Evolutionary conservation across 345 rosid species (phyloP).

Genomic region (Citrus australasica): DNA sequence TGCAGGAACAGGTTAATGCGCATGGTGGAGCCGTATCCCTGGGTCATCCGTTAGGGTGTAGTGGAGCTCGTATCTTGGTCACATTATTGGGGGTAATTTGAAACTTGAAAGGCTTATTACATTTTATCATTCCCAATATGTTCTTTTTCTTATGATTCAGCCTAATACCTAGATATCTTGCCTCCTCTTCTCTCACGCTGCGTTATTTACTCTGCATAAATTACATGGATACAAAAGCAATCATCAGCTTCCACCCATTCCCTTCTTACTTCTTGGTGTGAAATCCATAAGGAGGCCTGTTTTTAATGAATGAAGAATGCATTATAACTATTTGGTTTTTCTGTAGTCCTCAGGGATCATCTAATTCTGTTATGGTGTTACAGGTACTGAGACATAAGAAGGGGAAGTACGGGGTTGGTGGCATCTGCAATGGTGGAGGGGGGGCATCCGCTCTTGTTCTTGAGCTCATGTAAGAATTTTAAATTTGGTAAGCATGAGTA

Average conservation of each 20-base stretch:
- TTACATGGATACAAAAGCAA: not conserved
- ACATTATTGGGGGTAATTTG: constrained; percentile 82
- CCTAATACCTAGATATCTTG: not conserved
- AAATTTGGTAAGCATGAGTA: constrained; percentile 18
- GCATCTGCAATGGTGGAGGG: constrained; percentile 97
- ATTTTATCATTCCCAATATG: not conserved
- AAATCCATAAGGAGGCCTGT: not conserved
- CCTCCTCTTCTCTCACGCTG: not conserved
- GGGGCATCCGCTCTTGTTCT: constrained; percentile 89
- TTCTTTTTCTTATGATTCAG: not conserved
- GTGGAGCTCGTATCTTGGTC: constrained; percentile 92
- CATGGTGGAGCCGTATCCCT: constrained; percentile 94
- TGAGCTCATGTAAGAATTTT: constrained; percentile 67
- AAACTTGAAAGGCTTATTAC: constrained; percentile 12
- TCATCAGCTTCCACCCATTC: not conserved
- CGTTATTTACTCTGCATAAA: not conserved
- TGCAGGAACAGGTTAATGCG: constrained; percentile 70
- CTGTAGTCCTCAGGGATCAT: not conserved
- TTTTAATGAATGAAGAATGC: not conserved
- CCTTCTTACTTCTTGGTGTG: not conserved
- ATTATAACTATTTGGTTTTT: not conserved
- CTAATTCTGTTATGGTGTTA: constrained; percentile 4
- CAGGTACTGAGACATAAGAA: constrained; percentile 81
- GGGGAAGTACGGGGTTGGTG: constrained; percentile 76
- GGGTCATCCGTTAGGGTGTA: constrained; percentile 98